Conservation (phyloP, 495 filamentous ascomycete species). For the Trichoderma erinaceum region DNA sequence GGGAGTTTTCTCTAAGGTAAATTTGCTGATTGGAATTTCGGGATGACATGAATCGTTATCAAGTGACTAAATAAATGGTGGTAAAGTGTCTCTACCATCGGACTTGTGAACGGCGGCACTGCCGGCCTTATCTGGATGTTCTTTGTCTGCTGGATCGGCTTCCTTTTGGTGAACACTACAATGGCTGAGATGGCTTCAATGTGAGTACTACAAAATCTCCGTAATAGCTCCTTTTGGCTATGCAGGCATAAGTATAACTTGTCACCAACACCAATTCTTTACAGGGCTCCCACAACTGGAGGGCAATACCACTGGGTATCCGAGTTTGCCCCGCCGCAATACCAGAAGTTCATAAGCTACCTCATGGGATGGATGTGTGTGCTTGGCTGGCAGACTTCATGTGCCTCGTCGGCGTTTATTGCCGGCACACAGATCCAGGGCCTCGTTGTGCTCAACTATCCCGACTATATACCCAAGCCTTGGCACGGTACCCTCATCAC, state of each 20-base stretch:
- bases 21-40: neutral
- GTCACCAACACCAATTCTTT: neutral
- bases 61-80: neutral
- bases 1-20: slow-evolving; percentile 36
- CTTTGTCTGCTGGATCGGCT: slow-evolving; percentile 26
- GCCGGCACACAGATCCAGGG: slow-evolving; percentile 55
- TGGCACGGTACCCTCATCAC: slow-evolving; percentile 59
- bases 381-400: slow-evolving; percentile 54
- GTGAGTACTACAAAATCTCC: neutral
- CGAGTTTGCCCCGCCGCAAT: slow-evolving; percentile 49
- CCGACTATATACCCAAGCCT: slow-evolving; percentile 39
- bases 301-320: slow-evolving; percentile 49
- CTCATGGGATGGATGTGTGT: slow-evolving; percentile 57
- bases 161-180: slow-evolving; percentile 23
- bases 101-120: slow-evolving; percentile 28
- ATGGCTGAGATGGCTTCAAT: slow-evolving; percentile 30
- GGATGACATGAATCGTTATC: neutral
- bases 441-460: slow-evolving; percentile 48
- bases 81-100: slow-evolving; percentile 12
- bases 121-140: slow-evolving; percentile 28
- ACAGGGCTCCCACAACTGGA: slow-evolving; percentile 28
- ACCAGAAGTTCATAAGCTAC: slow-evolving; percentile 54
- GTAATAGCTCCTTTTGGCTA: neutral
- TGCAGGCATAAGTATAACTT: neutral
- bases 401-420: slow-evolving; percentile 48